Base-by-base conservation (phyloP, 1,284 basidiomycete species). In the Garcileccinum viscosum region DNA sequence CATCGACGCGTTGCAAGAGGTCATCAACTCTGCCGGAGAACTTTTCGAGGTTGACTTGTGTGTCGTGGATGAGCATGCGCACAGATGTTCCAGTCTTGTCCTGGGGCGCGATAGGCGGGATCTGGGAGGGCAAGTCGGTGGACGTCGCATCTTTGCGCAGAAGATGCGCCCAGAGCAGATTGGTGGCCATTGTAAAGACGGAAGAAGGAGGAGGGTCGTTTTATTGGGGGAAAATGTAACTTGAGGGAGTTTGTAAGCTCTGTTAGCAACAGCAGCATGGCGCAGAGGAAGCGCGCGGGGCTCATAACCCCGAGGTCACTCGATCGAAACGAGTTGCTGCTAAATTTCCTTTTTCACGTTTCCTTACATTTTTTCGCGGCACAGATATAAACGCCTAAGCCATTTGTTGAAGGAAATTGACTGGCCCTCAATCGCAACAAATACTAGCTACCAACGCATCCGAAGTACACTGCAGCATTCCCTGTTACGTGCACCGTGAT, bases 61-160 rank as follows among this genome's bases (percentile, higher is more conserved):
- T 91, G 76, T 92, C 90, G 70, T 91, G 87, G 8, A 93, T 80
- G 14, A 93, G 83, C 71, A 93, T 86, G 35, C 90, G 85, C 79
- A 89, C 88, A 11, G 91, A 90, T 2, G 89, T 90, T 17, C 84
- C 87, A 14, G 85, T 85, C 73, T 86, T 91, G 80, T 93, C 90
- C 32, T 86, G 72, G 7, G 90, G 90, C 2, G 83, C 83, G 27
- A 86, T 74, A 22, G 87, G 83, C 12, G 78, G 75, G 7, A 79
- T 73, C 63, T 71, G 70, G 1, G 72, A 67, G n/a, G 64, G 27
- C 15, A 62, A 4, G 8, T 72, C 74, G 6, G 67, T 60, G 17
- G 64, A 59, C n/a, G 78, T 71, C 27, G 75, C 76, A 67, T 84
- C 82, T 74, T 84, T 86, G 60, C 82, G 78, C 3, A 87, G 79